These are phyloP conservation scores for Noccaea caerulescens DNA, from an alignment of 345 rosid genomes.

Conservation along the genomic window DNA sequence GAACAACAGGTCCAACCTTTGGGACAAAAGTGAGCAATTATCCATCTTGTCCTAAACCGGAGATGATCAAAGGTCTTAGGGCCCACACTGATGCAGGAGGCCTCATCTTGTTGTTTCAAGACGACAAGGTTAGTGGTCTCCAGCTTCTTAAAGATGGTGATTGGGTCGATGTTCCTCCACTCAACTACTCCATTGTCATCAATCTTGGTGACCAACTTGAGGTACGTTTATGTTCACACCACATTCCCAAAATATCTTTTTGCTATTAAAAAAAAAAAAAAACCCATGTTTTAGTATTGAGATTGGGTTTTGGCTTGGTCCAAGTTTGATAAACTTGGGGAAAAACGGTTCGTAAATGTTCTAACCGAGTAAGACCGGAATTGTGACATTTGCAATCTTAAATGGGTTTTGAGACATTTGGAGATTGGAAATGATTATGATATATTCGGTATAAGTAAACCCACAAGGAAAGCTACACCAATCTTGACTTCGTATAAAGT, in stretches of 20 bases:
- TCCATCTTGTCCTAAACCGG: conserved; percentile 94
- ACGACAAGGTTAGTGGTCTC: conserved; percentile 92
- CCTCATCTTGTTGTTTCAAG: conserved; percentile 85
- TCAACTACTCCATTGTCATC: conserved; percentile 80
- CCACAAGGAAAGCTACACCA: background rate
- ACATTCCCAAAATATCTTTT: conserved; percentile 17
- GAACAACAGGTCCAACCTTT: conserved; percentile 77
- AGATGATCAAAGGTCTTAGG: conserved; percentile 85
- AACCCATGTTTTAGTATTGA: conserved; percentile 5
- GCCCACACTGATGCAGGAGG: conserved; percentile 99
- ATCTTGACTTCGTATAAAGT: no score
- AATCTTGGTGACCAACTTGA: conserved; percentile 98
- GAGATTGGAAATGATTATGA: background rate
- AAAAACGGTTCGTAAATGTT: background rate
- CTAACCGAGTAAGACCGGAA: background rate
- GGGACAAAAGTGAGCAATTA: conserved; percentile 94
- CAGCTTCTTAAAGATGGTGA: conserved; percentile 89
- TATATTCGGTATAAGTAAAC: background rate
- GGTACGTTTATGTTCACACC: conserved; percentile 47
- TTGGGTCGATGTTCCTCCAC: conserved; percentile 93
- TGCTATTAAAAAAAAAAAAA: background rate
- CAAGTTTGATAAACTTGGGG: background rate
- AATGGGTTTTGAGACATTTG: background rate
- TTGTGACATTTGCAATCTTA: background rate
- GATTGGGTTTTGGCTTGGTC: background rate